Evolutionary conservation across 1,284 basidiomycete species (phyloP).

Genomic region (Malassezia japonica): DNA sequence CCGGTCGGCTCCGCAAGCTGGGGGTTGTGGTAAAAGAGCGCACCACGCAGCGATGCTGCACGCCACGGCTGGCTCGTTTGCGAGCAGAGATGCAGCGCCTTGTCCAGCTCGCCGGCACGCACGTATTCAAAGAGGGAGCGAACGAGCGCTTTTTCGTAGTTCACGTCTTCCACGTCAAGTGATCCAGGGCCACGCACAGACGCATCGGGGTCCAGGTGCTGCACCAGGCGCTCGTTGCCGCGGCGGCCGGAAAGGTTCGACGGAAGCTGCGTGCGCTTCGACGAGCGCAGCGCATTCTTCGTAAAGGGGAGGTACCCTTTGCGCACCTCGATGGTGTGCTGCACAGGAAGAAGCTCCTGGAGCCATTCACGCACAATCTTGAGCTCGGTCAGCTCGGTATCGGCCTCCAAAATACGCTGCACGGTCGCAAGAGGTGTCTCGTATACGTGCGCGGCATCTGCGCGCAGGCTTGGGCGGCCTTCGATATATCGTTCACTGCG

Average conservation of each 20-base stretch:
- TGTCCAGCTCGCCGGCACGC: conserved; percentile 68
- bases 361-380: conserved; percentile 45
- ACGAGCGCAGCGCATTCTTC: conserved; percentile 37
- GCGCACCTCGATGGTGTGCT: conserved; percentile 39
- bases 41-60: conserved; percentile 72
- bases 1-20: conserved; percentile 9
- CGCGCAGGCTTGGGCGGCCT: background rate
- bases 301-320: conserved; percentile 46
- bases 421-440: conserved; percentile 41
- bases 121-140: conserved; percentile 68
- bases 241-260: conserved; percentile 14
- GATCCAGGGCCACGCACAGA: conserved; percentile 29
- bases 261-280: conserved; percentile 27
- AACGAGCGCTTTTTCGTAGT: conserved; percentile 64
- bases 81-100: conserved; percentile 71
- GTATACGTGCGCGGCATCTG: conserved; percentile 22
- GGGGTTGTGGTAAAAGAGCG: conserved; percentile 49
- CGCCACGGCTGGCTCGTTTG: conserved; percentile 83
- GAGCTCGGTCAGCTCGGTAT: conserved; percentile 38
- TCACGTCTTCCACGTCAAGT: conserved; percentile 34
- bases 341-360: conserved; percentile 30
- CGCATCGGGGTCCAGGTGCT: conserved; percentile 42
- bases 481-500: conserved; percentile 7
- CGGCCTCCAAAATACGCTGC: conserved; percentile 31
- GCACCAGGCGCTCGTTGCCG: conserved; percentile 24